Base-by-base conservation (phyloP, 768 basidiomycete genomes). In the Rhodotorula diobovata region DNA sequence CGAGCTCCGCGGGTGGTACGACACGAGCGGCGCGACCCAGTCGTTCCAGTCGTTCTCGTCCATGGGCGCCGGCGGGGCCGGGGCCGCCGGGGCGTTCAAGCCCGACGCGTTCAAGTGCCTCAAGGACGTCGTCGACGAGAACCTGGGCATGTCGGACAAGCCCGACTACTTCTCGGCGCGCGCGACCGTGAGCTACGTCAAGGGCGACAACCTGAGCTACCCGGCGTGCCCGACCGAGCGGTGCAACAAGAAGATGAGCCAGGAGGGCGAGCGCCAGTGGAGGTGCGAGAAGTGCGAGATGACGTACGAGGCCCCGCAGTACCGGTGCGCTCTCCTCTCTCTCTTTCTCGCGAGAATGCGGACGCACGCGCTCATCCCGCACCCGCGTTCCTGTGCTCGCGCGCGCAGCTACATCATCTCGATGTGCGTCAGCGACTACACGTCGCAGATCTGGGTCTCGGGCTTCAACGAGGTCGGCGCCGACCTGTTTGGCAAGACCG, bases 391-490 rank as follows among this genome's bases (percentile, higher is more conserved):
- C 41, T 41, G 10, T 9, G 16, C 41, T 41, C 41, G 41, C 41
- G 45, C 45, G 9, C 48, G 18, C 72, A 83, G 83, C 71, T 83
- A 83, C 78, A 88, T 95, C 77, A 84, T 98, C 74, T 85, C 87
- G 50, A 84, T 96, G 82, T 90, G 90, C 58, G 88, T 92, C 5
- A 86, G 91, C n/a, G 96, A 99, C 80, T 86, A 88, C 82, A 90
- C 91, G 28, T 88, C 87, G 32, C 91, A 94, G 80, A 85, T 87
- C 28, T 98, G 95, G 95, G 82, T 97, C 56, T 90, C 91, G 72
- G 92, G 90, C 8, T 99, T 99, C 84, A 95, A 99, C 79, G 95
- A 98, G 12, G 86, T 89, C 45, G 96, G 93, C 10, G 80, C 87
- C 63, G 81, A 83, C 9, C 81, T 99, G 25, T 88, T 97, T 72